A percentile compares a stretch with the other conserved stretches of the same genome.
phyloP scores from a whole-genome alignment of 2,329 filamentous ascomycete species.

The Arthrobotrys musiformis region DNA sequence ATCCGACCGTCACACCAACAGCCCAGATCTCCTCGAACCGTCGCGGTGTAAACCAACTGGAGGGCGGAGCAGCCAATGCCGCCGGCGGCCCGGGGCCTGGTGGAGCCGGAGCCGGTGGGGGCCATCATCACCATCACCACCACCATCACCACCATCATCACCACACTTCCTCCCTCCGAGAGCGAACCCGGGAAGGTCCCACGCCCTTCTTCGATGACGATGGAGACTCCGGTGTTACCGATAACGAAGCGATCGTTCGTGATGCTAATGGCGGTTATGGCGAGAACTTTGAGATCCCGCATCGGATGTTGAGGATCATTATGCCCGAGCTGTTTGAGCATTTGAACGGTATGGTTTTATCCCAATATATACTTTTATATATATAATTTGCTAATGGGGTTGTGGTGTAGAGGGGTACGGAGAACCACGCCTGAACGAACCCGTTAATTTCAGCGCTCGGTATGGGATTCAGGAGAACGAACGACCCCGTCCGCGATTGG shows the following conservation, averaged over 20 bases:
- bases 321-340: constrained; percentile 55
- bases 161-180: constrained; percentile 20
- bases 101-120: neutral
- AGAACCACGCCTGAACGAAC: constrained; percentile 42
- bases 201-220: constrained; percentile 49
- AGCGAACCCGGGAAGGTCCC: constrained; percentile 33
- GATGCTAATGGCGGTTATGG: constrained; percentile 49
- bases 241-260: constrained; percentile 49
- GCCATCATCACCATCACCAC: constrained; percentile 16
- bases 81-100: no score
- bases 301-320: constrained; percentile 48
- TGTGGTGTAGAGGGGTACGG: constrained; percentile 23
- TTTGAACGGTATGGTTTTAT: no score
- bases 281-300: constrained; percentile 62
- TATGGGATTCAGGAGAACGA: constrained; percentile 73
- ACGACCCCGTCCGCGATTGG: constrained; percentile 72
- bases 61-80: neutral
- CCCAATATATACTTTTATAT: constrained; percentile 2
- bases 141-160: constrained; percentile 33
- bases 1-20: constrained; percentile 56
- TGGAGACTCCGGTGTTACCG: constrained; percentile 22
- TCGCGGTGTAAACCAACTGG: constrained; percentile 67
- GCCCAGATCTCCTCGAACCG: constrained; percentile 71
- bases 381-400: neutral
- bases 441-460: constrained; percentile 47